These are phyloP conservation scores for Penicillium sp. DNA, from an alignment of 2,329 filamentous ascomycete genomes.

Conservation along the genomic window DNA sequence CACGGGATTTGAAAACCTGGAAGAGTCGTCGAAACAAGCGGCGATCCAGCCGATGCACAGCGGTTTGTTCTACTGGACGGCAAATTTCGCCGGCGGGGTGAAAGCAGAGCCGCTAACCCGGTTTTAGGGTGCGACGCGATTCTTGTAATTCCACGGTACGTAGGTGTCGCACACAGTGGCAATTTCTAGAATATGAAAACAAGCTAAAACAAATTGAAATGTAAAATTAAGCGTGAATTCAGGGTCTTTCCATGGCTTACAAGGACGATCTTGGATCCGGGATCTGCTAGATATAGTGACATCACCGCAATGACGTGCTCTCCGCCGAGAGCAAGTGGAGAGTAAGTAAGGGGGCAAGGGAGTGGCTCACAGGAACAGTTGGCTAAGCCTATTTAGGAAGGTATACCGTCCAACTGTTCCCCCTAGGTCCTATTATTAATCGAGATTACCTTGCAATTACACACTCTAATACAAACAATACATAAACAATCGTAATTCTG, in stretches of 20 bases:
- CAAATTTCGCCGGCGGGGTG: slow-evolving; percentile 15
- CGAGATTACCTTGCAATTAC: too few species aligned
- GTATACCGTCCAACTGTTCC: too few species aligned
- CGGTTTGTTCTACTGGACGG: slow-evolving; percentile 13
- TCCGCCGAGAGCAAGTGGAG: too few species aligned
- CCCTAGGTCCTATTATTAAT: too few species aligned
- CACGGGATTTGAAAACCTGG: not conserved
- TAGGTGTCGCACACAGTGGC: not conserved
- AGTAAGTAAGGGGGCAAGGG: too few species aligned
- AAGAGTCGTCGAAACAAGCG: not conserved
- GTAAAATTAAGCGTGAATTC: not conserved
- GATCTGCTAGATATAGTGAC: too few species aligned
- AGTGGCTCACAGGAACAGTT: too few species aligned
- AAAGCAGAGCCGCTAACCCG: slow-evolving; percentile 11
- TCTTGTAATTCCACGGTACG: not conserved
- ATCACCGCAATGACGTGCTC: too few species aligned
- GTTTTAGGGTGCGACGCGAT: not conserved
- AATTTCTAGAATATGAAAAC: not conserved
- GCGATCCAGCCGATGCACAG: not conserved
- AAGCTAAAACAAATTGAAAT: not conserved
- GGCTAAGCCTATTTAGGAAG: too few species aligned
- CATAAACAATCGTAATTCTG: too few species aligned
- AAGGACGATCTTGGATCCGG: not conserved
- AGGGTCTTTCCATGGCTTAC: not conserved
- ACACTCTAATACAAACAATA: too few species aligned